Conservation (phyloP, 208 protist genomes). For the Trichomonas gallinae region DNA sequence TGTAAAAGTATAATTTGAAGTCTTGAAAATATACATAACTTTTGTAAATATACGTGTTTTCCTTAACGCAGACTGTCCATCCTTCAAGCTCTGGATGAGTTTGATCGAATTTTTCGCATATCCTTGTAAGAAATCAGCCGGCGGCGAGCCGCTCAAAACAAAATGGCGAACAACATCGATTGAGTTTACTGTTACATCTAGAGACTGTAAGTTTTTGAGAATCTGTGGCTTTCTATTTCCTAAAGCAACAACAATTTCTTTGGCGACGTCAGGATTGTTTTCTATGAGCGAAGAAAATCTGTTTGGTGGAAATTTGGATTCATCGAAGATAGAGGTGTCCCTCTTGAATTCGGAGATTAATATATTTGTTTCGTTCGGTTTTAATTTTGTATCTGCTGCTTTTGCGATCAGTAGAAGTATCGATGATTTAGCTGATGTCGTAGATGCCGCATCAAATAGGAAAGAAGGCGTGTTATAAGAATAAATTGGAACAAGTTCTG, state of each 20-base stretch:
- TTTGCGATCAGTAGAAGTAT: neutral
- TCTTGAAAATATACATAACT: neutral
- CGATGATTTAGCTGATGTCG: neutral
- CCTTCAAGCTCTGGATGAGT: neutral
- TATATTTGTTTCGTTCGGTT: neutral
- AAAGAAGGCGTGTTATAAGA: neutral
- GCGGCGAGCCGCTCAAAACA: neutral
- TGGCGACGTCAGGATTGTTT: neutral
- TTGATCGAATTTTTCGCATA: neutral
- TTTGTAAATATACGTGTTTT: neutral
- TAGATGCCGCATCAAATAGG: neutral
- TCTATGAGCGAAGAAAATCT: neutral
- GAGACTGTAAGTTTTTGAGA: neutral
- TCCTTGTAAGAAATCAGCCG: neutral
- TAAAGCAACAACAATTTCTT: neutral
- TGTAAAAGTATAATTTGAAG: neutral
- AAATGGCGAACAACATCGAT: neutral
- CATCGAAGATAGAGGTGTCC: neutral
- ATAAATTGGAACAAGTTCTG: neutral
- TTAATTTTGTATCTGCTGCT: neutral
- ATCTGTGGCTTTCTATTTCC: neutral
- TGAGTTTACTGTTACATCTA: neutral
- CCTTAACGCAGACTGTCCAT: neutral
- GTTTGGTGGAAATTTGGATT: neutral
- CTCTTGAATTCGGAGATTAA: neutral